Evolutionary conservation across 441 rosid genomes (phyloP).

Genomic region (Erodium texanum): DNA sequence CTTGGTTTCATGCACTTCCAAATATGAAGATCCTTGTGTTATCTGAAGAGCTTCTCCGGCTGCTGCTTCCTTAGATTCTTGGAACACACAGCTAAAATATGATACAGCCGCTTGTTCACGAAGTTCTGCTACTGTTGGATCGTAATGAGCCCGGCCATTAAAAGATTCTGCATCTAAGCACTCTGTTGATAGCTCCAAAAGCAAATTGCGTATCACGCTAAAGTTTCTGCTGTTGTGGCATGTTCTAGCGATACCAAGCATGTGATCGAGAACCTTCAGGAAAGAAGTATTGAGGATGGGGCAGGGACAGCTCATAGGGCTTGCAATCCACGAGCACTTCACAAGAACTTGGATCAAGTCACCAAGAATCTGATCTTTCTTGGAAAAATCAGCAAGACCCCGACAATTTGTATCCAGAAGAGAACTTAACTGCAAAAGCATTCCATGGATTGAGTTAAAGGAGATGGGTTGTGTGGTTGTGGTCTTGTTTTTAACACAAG

Average conservation of each 20-base stretch:
- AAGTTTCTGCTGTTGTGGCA: constrained; percentile 33
- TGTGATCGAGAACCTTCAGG: constrained; percentile 63
- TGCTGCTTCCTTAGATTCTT: constrained; percentile 47
- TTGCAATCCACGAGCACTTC: constrained; percentile 65
- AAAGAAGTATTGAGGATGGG: constrained; percentile 71
- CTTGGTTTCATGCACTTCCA: constrained; percentile 25
- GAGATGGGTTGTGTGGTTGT: constrained; percentile 29
- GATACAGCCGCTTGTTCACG: constrained; percentile 73
- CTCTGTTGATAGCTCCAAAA: constrained; percentile 53
- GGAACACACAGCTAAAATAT: constrained; percentile 69
- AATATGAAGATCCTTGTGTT: constrained; percentile 22
- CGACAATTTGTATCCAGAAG: constrained; percentile 81
- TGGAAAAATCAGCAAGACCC: constrained; percentile 59
- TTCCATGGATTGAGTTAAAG: constrained; percentile 74
- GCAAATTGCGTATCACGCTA: constrained; percentile 37
- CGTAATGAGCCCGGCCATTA: constrained; percentile 51
- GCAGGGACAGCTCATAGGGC: constrained; percentile 61
- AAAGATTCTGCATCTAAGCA: constrained; percentile 60
- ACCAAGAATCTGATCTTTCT: constrained; percentile 71
- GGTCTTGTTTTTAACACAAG: constrained; percentile 24
- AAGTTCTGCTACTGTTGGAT: constrained; percentile 73
- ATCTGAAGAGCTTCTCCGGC: constrained; percentile 32
- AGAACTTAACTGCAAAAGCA: constrained; percentile 67
- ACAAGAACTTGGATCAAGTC: constrained; percentile 47
- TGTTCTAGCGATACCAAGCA: constrained; percentile 60